phyloP scores from a whole-genome alignment of 768 basidiomycete species.

The Paxillus rubicundulus region DNA sequence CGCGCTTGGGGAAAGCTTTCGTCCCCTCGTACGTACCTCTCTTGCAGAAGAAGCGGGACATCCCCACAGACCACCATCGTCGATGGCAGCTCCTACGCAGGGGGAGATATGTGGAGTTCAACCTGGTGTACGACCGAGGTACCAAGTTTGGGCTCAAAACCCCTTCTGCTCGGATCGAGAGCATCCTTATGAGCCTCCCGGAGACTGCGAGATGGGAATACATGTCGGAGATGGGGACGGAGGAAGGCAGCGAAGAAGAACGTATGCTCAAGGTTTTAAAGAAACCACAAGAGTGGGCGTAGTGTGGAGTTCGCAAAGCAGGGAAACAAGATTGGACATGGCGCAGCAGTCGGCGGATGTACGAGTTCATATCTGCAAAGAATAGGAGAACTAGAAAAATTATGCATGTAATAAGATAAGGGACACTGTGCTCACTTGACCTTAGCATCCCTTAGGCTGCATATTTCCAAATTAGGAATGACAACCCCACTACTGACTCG shows the following conservation, averaged over 20 bases:
- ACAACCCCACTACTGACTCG: no score
- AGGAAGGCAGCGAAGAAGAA: slow-evolving; percentile 64
- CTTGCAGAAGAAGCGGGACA: slow-evolving; percentile 56
- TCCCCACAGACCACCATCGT: slow-evolving; percentile 63
- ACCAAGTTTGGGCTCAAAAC: slow-evolving; percentile 86
- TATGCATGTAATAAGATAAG: not conserved
- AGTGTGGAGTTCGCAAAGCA: not conserved
- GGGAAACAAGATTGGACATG: not conserved
- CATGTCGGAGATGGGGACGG: slow-evolving; percentile 67
- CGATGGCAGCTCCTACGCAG: slow-evolving; percentile 93
- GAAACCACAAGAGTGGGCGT: slow-evolving; percentile 64
- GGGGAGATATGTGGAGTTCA: slow-evolving; percentile 95
- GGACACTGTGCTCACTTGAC: no score
- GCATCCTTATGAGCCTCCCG: slow-evolving; percentile 87
- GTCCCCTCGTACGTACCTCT: slow-evolving; percentile 90
- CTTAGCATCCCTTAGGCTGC: no score
- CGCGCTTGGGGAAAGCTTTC: slow-evolving; percentile 74
- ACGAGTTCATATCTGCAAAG: not conserved
- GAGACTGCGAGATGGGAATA: slow-evolving; percentile 91
- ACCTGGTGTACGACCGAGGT: slow-evolving; percentile 81
- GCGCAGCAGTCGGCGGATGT: not conserved
- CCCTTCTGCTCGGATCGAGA: slow-evolving; percentile 84
- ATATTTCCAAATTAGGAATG: no score
- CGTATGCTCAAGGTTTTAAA: slow-evolving; percentile 59
- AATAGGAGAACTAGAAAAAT: not conserved